Percentiles rank a stretch among this genome's conserved stretches.
These are phyloP conservation scores for Eucalyptus pumila DNA, from an alignment of 345 rosid species.

Conservation along the genomic window DNA sequence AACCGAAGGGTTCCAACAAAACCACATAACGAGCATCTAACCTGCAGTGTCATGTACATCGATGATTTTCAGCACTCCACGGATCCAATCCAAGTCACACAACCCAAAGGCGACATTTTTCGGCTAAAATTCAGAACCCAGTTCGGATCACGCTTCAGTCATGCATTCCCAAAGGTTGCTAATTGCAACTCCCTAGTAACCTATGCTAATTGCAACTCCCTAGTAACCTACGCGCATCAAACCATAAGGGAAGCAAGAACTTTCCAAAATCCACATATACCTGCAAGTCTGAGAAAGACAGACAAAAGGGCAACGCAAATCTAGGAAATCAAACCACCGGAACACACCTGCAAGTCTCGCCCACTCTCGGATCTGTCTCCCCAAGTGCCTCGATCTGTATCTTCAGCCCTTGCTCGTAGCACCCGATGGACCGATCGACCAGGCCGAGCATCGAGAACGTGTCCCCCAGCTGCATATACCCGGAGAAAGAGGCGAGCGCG, in stretches of 20 bases:
- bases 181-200: not conserved
- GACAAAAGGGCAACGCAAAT: not conserved
- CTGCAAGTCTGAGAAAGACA: not conserved
- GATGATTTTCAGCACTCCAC: not conserved
- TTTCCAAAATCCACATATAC: not conserved
- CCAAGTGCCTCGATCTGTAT: conserved; percentile 96
- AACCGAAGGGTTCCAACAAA: not conserved
- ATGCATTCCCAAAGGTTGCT: not conserved
- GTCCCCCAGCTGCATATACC: conserved; percentile 96
- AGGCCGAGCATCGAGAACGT: conserved; percentile 95
- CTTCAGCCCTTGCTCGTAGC: conserved; percentile 83
- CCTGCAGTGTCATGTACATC: not conserved
- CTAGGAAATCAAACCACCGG: not conserved
- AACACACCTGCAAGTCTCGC: conserved; percentile 94
- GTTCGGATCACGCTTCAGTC: not conserved
- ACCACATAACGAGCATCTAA: not conserved
- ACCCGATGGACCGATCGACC: conserved; percentile 72
- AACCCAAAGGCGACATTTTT: not conserved
- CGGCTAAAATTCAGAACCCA: not conserved
- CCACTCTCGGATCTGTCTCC: conserved; percentile 92
- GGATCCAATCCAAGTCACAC: not conserved
- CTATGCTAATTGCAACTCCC: not conserved
- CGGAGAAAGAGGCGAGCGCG: conserved; percentile 85
- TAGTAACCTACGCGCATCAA: not conserved
- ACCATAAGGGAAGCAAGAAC: not conserved